Base-by-base conservation (phyloP, 805 yeast species). In the Candida sithepensis region DNA sequence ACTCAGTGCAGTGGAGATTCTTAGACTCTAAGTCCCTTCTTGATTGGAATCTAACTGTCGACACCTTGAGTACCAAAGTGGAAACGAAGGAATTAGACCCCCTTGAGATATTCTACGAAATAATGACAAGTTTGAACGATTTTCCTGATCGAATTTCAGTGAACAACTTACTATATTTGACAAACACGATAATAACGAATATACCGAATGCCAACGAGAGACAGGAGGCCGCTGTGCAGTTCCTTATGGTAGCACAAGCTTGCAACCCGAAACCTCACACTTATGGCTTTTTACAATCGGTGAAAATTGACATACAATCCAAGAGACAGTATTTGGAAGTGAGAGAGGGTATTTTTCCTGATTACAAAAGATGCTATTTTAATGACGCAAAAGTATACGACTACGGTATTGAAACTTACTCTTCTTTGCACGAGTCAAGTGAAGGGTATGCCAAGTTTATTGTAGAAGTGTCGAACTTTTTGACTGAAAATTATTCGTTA, bases 401-500 rank as follows among this genome's bases (percentile, higher is more conserved):
- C 21, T 66, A 56, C 44, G 63, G 67, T 14, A 57, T 65, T 19
- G 57, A 52, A 14, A 50, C 58, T 2, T 88, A 71, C 67, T 85
- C 86, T 48, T 68, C 89, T 16, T 57, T 88, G 7, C 78, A 81
- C 43, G 96, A 91, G 63, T 85, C 85, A 51, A 70, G 81, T 21
- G 89, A 85, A 59, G 97, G 97, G 0, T 90, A 79, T 64, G 65
- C 95, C 12, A 82, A 81, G 54, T 67, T 87, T 28, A 62, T 81
- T 0, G 73, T 73, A 2, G 79, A 82, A 42, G 51, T 85, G 12
- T 63, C 68, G 45, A 51, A 65, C 2, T 71, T 80, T 1, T 67
- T 77, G 45, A 56, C 59, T 22, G 70, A 73, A 30, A 66, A 68
- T 2, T 74, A 75, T 46, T 64, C 75, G 7, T 51, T 57, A 3